phyloP scores from a whole-genome alignment of 345 rosid genomes.

The Eutrema japonicum region DNA sequence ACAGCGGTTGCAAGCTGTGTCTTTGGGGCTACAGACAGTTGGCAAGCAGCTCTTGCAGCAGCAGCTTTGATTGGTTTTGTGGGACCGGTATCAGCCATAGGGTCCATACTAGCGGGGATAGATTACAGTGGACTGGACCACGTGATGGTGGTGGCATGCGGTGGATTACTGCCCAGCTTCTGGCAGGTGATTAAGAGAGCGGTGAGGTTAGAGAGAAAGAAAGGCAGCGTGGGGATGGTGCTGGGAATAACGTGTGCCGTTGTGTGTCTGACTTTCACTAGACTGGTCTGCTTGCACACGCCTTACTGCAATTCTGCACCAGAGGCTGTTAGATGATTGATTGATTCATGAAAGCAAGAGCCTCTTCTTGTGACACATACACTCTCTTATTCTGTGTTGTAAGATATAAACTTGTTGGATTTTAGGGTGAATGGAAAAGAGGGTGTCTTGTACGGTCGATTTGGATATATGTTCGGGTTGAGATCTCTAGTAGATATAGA shows the following conservation, averaged over 20 bases:
- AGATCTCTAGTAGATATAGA: conserved; percentile 15
- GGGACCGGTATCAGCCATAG: conserved; percentile 90
- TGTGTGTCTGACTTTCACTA: conserved; percentile 82
- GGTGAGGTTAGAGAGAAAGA: conserved; percentile 58
- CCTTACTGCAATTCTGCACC: conserved; percentile 99
- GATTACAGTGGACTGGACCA: conserved; percentile 96
- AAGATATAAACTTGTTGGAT: conserved; percentile 28
- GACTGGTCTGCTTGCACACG: conserved; percentile 91
- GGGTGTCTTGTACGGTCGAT: conserved; percentile 18
- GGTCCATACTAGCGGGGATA: conserved; percentile 86
- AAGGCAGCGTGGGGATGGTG: conserved; percentile 64
- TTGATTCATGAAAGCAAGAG: neutral
- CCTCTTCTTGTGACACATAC: conserved; percentile 3
- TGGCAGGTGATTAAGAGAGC: conserved; percentile 65
- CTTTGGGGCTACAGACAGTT: conserved; percentile 86
- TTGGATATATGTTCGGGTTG: conserved; percentile 21
- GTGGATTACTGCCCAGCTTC: conserved; percentile 82
- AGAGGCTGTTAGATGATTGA: conserved; percentile 71
- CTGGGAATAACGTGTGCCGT: conserved; percentile 73
- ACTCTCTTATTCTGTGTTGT: conserved; percentile 36
- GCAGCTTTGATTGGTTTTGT: conserved; percentile 90
- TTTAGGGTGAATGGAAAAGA: conserved; percentile 28
- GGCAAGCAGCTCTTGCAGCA: conserved; percentile 88
- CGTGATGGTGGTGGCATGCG: conserved; percentile 90
- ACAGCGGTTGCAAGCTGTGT: conserved; percentile 98